These are phyloP conservation scores for Fusarium veterinarium DNA, from an alignment of 2,329 filamentous ascomycete genomes.

Conservation along the genomic window DNA sequence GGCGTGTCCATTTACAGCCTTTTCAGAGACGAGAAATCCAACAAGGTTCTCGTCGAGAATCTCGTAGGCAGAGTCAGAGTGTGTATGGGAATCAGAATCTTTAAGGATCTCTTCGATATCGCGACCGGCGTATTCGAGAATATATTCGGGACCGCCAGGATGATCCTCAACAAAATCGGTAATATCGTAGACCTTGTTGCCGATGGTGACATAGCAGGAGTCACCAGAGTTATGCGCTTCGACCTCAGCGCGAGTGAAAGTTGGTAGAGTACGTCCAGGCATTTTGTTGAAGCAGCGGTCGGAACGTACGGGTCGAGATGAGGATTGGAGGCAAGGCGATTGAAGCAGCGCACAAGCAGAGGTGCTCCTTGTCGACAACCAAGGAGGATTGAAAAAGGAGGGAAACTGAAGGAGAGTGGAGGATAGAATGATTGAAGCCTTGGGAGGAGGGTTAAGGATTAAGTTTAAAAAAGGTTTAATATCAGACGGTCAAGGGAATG, in stretches of 20 bases:
- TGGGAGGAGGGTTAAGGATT: constrained; percentile 13
- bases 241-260: constrained; percentile 83
- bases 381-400: background rate
- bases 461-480: constrained; percentile 20
- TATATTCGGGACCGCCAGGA: constrained; percentile 87
- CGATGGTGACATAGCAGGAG: constrained; percentile 94
- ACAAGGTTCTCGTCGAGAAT: constrained; percentile 88
- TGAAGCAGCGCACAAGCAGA: constrained; percentile 16
- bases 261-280: constrained; percentile 85
- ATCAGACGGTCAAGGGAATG: constrained; percentile 18
- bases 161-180: constrained; percentile 92
- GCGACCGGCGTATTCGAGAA: constrained; percentile 90
- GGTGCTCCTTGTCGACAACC: constrained; percentile 19
- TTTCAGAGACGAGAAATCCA: constrained; percentile 78
- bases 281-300: constrained; percentile 59
- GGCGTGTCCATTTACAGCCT: constrained; percentile 52
- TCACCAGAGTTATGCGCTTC: constrained; percentile 80
- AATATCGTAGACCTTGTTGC: constrained; percentile 92
- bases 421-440: constrained; percentile 5
- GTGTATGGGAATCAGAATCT: constrained; percentile 83
- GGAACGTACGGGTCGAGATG: constrained; percentile 15
- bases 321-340: constrained; percentile 12
- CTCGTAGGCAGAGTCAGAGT: constrained; percentile 95
- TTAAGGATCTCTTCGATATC: constrained; percentile 86
- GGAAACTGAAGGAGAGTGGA: constrained; percentile 11